phyloP scores from a whole-genome alignment of 129 eudicot species.

The Deinandra increscens region DNA sequence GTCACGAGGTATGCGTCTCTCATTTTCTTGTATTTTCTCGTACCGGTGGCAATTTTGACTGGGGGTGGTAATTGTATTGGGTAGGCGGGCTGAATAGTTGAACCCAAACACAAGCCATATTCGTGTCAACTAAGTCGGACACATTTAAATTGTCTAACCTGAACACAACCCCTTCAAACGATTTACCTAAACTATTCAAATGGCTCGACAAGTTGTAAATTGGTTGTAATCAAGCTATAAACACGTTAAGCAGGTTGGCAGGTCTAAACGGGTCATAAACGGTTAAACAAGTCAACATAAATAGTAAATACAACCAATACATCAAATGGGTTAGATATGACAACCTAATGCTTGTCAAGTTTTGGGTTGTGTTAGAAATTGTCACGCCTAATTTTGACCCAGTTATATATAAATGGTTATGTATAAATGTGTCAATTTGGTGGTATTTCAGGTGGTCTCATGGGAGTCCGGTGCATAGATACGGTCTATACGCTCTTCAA shows the following conservation, averaged over 20 bases:
- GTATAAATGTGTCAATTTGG: not conserved
- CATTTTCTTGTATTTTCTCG: conserved; percentile 7
- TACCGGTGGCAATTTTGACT: not conserved
- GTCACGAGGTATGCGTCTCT: conserved; percentile 54
- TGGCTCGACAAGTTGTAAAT: not conserved
- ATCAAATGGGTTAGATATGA: not conserved
- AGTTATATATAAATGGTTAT: too few species aligned
- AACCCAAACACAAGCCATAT: not conserved
- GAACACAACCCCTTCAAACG: not conserved
- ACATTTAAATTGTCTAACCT: too few species aligned
- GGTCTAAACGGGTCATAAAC: not conserved
- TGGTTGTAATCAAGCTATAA: not conserved
- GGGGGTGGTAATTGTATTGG: not conserved
- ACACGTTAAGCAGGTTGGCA: not conserved
- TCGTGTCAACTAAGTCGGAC: too few species aligned
- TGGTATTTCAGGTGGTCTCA: conserved; percentile 74
- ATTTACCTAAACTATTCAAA: not conserved
- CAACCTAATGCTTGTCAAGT: too few species aligned
- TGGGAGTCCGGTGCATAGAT: conserved; percentile 91
- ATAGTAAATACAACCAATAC: not conserved
- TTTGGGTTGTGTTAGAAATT: not conserved
- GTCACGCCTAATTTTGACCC: not conserved
- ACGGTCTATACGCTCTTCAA: conserved; percentile 85
- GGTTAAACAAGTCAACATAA: too few species aligned
- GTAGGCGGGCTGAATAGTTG: not conserved